Percentiles rank a stretch among this genome's conserved stretches.
Conservation (phyloP, 129 eudicot genomes). For the Heracleum sosnowskyi region DNA sequence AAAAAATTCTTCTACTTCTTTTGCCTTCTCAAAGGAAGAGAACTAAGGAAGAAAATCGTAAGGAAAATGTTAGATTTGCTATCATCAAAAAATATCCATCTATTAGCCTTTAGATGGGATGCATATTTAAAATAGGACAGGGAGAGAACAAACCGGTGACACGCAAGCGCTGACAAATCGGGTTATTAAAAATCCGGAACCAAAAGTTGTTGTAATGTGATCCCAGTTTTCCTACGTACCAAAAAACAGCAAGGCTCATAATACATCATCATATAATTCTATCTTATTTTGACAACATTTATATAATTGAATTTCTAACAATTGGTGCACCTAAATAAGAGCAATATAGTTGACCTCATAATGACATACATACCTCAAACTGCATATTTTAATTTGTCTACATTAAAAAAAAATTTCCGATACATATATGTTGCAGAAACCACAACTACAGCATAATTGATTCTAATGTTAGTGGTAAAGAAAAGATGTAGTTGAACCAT, state of each 20-base stretch:
- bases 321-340: not conserved
- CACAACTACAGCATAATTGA: not conserved
- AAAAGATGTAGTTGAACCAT: not conserved
- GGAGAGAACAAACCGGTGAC: slow-evolving; percentile 36
- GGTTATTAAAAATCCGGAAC: slow-evolving; percentile 45
- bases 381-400: not conserved
- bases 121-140: not conserved
- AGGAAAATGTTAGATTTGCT: not conserved
- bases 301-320: not conserved
- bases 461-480: not conserved
- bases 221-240: slow-evolving; percentile 48
- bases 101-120: not conserved
- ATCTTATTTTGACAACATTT: not conserved
- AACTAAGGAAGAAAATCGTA: slow-evolving; percentile 32
- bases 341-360: not conserved
- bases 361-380: not conserved
- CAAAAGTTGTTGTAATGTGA: slow-evolving; percentile 37
- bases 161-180: slow-evolving; percentile 45
- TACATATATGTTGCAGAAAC: not conserved
- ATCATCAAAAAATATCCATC: not conserved
- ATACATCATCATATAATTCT: not conserved
- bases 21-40: slow-evolving; percentile 67
- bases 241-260: not conserved
- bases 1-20: slow-evolving; percentile 76
- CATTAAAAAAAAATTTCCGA: too few species aligned